Evolutionary conservation across 2,329 filamentous ascomycete species (phyloP).

Genomic region (Fusarium subtropicale): DNA sequence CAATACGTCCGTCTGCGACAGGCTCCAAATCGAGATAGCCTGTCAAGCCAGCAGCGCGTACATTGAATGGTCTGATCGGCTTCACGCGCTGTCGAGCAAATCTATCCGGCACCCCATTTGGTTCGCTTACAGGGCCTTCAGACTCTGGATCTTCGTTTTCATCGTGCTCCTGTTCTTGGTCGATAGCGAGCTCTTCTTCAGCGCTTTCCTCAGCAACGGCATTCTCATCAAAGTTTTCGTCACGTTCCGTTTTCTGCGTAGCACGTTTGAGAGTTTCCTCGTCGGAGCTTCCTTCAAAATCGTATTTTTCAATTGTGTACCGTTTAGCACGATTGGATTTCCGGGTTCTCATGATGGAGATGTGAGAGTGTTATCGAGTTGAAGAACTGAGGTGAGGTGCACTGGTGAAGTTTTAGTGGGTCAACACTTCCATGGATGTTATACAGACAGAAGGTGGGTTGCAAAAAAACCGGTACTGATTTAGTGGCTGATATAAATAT

Average conservation of each 20-base stretch:
- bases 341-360: slow-evolving; percentile 52
- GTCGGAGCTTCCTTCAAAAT: slow-evolving; percentile 51
- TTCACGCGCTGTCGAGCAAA: slow-evolving; percentile 45
- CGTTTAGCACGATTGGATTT: slow-evolving; percentile 53
- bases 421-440: background rate
- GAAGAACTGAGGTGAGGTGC: slow-evolving; percentile 17
- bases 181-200: slow-evolving; percentile 49
- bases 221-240: slow-evolving; percentile 50
- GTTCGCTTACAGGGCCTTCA: slow-evolving; percentile 40
- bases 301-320: slow-evolving; percentile 51
- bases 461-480: too few relatives aligned
- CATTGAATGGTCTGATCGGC: slow-evolving; percentile 40
- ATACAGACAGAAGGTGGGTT: background rate
- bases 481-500: too few relatives aligned
- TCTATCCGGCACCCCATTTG: slow-evolving; percentile 49
- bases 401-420: slow-evolving; percentile 29
- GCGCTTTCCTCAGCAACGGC: slow-evolving; percentile 48
- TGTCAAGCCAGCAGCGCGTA: slow-evolving; percentile 37
- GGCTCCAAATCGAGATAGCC: slow-evolving; percentile 51
- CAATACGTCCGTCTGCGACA: slow-evolving; percentile 50
- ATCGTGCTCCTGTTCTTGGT: slow-evolving; percentile 30
- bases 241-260: slow-evolving; percentile 44
- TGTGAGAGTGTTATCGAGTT: slow-evolving; percentile 7
- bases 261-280: slow-evolving; percentile 45
- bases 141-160: slow-evolving; percentile 50